Base-by-base conservation (phyloP, 2,329 filamentous ascomycete genomes). In the Camptophora hylomeconis region DNA sequence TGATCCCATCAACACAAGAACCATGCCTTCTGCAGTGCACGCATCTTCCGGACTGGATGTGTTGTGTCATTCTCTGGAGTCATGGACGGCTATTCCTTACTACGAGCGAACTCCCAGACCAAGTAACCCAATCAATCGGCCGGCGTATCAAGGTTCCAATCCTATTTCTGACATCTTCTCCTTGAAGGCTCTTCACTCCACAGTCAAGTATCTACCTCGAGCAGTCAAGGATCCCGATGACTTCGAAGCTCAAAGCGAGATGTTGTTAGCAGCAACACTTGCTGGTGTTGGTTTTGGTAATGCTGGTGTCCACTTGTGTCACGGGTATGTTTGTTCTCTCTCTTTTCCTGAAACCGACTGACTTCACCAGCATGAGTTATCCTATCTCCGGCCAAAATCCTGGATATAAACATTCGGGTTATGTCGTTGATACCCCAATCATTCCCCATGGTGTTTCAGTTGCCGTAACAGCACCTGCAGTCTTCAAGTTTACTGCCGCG, bases 281-380 rank as follows among this genome's bases (percentile, higher is more conserved):
- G 89, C 92, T 0, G 89, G 89, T 24, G 84, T 98, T 3, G 89
- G 89, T 0, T 98, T 98, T 52, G 89, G 92, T 12, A 98, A 98
- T 47, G 92, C 92, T 1, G 89, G 92, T 27, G 89, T 98, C 2
- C 89, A 98, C 58, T 64, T 82, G 7, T 82, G 77, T 52, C 77
- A 82, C 50, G 77, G n/a, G n/a, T n/a, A n/a, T n/a, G n/a, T n/a
- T n/a, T n/a, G n/a, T n/a, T n/a, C n/a, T n/a, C n/a, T n/a, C n/a
- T n/a, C n/a, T n/a, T n/a, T n/a, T n/a, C n/a, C n/a, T n/a, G n/a
- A n/a, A n/a, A n/a, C n/a, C n/a, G n/a, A n/a, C n/a, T n/a, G n/a
- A n/a, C n/a, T n/a, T n/a, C n/a, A n/a, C n/a, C n/a, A n/a, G 87
- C 51, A 95, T 98, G 87, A 92, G 81, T 14, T 98, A 98, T 50